Conservation (phyloP, 176 grass and related monocot genomes). For the Zea mays region Zm-B73-REFERENCE-NAM-5.0 NC_050096.1:25537001-25537500, state of each 20-base stretch:
- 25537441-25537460: not conserved
- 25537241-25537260: slow-evolving; percentile 98
- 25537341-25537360: not conserved
- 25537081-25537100: slow-evolving; percentile 25
- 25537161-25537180: slow-evolving; percentile 95
- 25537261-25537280: slow-evolving; percentile 47
- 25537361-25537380: not conserved
- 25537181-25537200: slow-evolving; percentile 92
- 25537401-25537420: not conserved
- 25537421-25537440: slow-evolving; percentile 13
- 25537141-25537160: slow-evolving; percentile 91
- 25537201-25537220: slow-evolving; percentile 97
- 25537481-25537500: not conserved
- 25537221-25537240: slow-evolving; percentile 95
- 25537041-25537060: not conserved
- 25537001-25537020: not conserved
- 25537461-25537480: not conserved
- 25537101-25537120: slow-evolving; percentile 79
- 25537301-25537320: not conserved
- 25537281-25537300: slow-evolving; percentile 4
- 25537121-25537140: slow-evolving; percentile 96
- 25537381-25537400: not conserved
- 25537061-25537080: not conserved
- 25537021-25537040: not conserved
- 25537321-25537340: not conserved